Evolutionary conservation across 331 rosid genomes (phyloP), one percentile per base, ranked within the genome.

Genomic region (Telfairia occidentalis): DNA sequence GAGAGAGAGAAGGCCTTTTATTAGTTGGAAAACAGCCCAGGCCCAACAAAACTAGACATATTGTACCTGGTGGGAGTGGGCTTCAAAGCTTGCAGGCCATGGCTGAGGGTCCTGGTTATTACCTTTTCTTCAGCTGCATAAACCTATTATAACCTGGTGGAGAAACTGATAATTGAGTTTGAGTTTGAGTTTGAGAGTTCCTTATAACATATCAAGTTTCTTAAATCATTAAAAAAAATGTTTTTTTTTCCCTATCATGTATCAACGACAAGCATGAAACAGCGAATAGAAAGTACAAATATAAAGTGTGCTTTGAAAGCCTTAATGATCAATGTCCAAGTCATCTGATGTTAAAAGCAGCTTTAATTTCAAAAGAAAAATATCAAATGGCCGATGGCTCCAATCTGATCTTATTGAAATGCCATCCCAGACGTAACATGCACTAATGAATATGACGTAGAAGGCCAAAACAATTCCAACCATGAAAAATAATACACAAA

Each of bases 381-480:
- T 37, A 38, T 40, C 52, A 65, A 65, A 65, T 60, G 43, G 52
- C 2, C 1, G 13, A 38, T 65, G 73, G 73, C 45, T 37, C 73
- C 52, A 43, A 65, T 76, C 60, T 63, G 79, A 54, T 78, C 84
- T 71, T 26, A n/a, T 64, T 29, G 9, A 82, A 82, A 79, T 60
- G 72, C 10, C 85, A 78, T 75, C 72, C 58, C 57, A 50, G 15
- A 65, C 73, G 54, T 42, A 43, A 67, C 54, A 45, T 67, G 74
- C 54, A 40, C 74, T 42, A 42, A 21, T 42, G 73, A 67, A 67
- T 53, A 26, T 67, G 72, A 19, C 50, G 34, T 55, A 29, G 24
- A 69, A 69, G 24, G 38, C 74, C 57, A 69, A 69, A 69, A 30
- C 38, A 38, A 35, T 61, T 26, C 12, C 82, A 52, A 59, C 46